Conservation (phyloP, 2,329 filamentous ascomycete genomes). For the Penicillium sp. region DNA sequence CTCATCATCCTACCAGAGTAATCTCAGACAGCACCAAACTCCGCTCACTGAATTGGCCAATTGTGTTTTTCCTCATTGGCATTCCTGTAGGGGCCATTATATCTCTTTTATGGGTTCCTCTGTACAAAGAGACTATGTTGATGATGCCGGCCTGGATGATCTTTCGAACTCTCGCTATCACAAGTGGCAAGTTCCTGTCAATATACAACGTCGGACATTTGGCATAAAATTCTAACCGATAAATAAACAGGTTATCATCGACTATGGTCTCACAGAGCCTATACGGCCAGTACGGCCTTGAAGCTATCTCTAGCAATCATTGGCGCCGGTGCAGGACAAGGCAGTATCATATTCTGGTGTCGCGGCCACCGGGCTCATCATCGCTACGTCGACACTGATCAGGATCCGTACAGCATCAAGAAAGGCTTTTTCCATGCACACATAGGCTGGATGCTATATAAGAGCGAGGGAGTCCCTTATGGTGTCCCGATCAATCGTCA, state of each 20-base stretch:
- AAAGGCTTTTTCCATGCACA: slow-evolving; percentile 79
- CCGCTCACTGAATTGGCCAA: slow-evolving; percentile 5
- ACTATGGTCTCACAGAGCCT: slow-evolving; percentile 79
- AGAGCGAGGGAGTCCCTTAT: slow-evolving; percentile 60
- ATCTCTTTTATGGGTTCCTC: slow-evolving; percentile 8
- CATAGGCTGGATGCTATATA: slow-evolving; percentile 84
- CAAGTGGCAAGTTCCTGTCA: not conserved
- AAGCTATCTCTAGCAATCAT: slow-evolving; percentile 75
- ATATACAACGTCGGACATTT: not conserved
- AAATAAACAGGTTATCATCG: slow-evolving; percentile 64
- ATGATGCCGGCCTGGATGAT: slow-evolving; percentile 2
- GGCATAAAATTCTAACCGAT: not conserved
- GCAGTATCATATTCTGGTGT: slow-evolving; percentile 82
- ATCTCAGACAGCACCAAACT: not conserved
- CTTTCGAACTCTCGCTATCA: slow-evolving; percentile 8
- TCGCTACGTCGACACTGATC: slow-evolving; percentile 84
- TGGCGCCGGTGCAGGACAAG: slow-evolving; percentile 76
- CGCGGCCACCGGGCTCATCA: slow-evolving; percentile 81
- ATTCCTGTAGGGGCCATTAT: slow-evolving; percentile 8
- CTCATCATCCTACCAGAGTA: not conserved
- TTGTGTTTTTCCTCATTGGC: slow-evolving; percentile 1
- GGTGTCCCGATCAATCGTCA: slow-evolving; percentile 73
- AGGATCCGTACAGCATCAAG: slow-evolving; percentile 82
- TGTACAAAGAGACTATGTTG: not conserved
- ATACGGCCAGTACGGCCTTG: slow-evolving; percentile 69